These are phyloP conservation scores for Cryphonectria carpinicola DNA, from an alignment of 2,329 filamentous ascomycete species.

Conservation along the genomic window DNA sequence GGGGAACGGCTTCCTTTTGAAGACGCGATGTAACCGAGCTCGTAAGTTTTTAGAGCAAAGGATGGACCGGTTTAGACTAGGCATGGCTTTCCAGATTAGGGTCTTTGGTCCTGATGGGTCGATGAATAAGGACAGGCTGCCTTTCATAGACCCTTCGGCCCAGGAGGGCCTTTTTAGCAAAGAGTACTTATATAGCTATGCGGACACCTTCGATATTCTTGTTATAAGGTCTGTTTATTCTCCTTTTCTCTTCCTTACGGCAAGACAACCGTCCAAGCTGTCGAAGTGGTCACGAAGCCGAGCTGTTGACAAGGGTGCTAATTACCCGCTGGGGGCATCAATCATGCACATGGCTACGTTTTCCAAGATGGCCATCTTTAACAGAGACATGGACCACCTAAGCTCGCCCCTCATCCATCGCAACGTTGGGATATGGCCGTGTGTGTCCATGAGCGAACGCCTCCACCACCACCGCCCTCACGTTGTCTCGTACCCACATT, in stretches of 20 bases:
- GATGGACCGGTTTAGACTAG: not conserved
- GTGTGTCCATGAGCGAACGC: not conserved
- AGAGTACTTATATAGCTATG: not conserved
- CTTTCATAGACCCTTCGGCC: not conserved
- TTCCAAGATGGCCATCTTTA: not conserved
- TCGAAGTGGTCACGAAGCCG: not conserved
- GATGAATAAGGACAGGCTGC: not conserved
- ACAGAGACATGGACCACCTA: not conserved
- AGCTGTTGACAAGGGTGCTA: not conserved
- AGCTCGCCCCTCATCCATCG: not conserved
- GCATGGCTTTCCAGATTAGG: not conserved
- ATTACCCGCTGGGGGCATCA: not conserved
- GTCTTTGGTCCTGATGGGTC: not conserved
- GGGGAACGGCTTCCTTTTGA: not conserved
- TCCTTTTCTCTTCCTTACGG: too few relatives aligned
- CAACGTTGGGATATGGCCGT: not conserved
- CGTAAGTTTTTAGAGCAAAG: not conserved
- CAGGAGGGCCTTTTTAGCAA: not conserved
- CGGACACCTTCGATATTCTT: not conserved
- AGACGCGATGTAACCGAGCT: not conserved
- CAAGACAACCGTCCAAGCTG: not conserved
- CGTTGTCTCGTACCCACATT: not conserved
- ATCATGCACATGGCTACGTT: not conserved
- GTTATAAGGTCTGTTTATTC: too few relatives aligned
- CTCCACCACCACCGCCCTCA: not conserved